Percentiles rank a stretch among this genome's conserved stretches.
phyloP scores from a whole-genome alignment of 2,329 filamentous ascomycete species.

The Colletotrichum plurivorum region DNA sequence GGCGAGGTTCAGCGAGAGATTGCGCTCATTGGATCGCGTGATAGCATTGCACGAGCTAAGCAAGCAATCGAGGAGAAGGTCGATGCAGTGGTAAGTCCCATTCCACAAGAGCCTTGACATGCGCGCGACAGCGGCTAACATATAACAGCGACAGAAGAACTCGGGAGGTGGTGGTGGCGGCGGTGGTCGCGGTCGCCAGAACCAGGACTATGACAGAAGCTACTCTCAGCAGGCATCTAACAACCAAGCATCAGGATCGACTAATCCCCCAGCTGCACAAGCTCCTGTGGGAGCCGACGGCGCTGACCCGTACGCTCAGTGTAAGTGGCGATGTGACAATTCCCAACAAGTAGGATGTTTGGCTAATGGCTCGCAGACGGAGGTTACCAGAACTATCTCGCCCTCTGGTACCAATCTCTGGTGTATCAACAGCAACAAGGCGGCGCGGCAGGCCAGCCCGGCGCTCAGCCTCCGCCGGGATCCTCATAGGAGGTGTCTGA shows the following conservation, averaged over 20 bases:
- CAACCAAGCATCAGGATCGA: slow-evolving; percentile 45
- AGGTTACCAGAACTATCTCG: slow-evolving; percentile 84
- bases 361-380: slow-evolving; percentile 70
- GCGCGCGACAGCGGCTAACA: slow-evolving; percentile 46
- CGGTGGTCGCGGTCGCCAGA: slow-evolving; percentile 57
- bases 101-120: no score
- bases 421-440: slow-evolving; percentile 58
- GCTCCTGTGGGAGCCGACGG: slow-evolving; percentile 63
- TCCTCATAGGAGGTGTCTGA: slow-evolving; percentile 30
- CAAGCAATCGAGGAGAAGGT: slow-evolving; percentile 92
- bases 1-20: slow-evolving; percentile 88
- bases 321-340: slow-evolving; percentile 59
- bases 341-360: neutral
- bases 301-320: slow-evolving; percentile 82
- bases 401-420: slow-evolving; percentile 84
- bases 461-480: slow-evolving; percentile 38
- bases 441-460: slow-evolving; percentile 50
- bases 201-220: slow-evolving; percentile 69
- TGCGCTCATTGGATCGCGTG: slow-evolving; percentile 82
- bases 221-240: slow-evolving; percentile 64
- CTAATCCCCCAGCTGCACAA: slow-evolving; percentile 60
- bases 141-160: slow-evolving; percentile 67
- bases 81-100: slow-evolving; percentile 80
- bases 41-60: slow-evolving; percentile 86
- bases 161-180: slow-evolving; percentile 61